Conservation (phyloP, 176 grass and related monocot species). For the Dactylis glomerata region DNA sequence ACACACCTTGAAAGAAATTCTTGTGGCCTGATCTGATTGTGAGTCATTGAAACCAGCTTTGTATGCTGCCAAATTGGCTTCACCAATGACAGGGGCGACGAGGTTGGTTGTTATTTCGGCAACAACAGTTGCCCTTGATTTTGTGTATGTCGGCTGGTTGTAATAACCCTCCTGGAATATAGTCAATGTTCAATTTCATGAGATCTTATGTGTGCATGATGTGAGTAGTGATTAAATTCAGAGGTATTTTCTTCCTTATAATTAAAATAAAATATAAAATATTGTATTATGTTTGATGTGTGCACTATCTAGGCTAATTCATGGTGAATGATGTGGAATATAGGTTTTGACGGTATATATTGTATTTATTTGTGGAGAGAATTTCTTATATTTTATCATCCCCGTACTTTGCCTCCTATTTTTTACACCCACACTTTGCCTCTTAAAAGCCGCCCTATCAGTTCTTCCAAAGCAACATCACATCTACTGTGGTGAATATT, state of each 20-base stretch:
- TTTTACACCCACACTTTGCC: background rate
- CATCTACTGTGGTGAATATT: background rate
- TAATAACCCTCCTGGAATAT: conserved; percentile 77
- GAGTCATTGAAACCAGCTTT: conserved; percentile 66
- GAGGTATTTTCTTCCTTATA: background rate
- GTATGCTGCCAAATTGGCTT: conserved; percentile 42
- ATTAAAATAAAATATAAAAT: background rate
- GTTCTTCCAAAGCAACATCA: background rate
- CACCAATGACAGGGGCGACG: conserved; percentile 39
- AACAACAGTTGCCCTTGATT: conserved; percentile 42
- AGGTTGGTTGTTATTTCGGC: conserved; percentile 51
- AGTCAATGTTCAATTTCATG: background rate
- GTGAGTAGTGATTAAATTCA: background rate
- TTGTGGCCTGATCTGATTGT: conserved; percentile 48
- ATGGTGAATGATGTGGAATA: background rate
- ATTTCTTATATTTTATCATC: background rate
- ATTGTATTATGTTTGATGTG: background rate
- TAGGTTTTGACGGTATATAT: background rate
- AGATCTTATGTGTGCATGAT: background rate
- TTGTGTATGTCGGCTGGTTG: conserved; percentile 61
- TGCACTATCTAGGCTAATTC: background rate
- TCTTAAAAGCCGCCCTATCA: background rate
- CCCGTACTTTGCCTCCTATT: background rate
- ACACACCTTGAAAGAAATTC: conserved; percentile 95
- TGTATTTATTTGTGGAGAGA: background rate